Base-by-base conservation (phyloP, 495 filamentous ascomycete species). In the Neurospora sp. region DNA sequence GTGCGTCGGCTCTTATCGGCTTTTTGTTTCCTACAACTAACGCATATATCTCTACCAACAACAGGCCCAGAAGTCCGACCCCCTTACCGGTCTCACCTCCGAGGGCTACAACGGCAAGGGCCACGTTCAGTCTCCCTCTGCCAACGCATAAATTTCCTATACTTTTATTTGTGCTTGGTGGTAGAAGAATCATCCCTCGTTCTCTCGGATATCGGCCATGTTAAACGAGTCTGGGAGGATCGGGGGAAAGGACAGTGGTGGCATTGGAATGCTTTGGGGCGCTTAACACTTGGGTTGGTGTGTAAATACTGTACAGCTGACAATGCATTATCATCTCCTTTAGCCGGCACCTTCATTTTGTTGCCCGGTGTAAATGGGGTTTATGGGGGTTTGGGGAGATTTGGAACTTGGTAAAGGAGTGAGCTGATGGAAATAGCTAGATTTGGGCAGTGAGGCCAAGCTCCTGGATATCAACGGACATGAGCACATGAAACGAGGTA, bases 31-130 rank as follows among this genome's bases (percentile, higher is more conserved):
- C 5, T 37, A 37, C 35, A 7, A 65, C 40, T 53, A 16, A 53
- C 39, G 2, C 10, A 70, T 12, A 22, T 61, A 27, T 71, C 61
- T 65, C 68, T 37, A 6, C 22, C 39, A 72, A 14, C 8, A 14
- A 76, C 73, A 97, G 94, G 82, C 80, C 77, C 92, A 97, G 89
- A 92, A 90, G 74, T 89, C 91, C 76, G 94, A 99, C 83, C 94
- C 96, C 68, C 90, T 97, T 82, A 93, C 93, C 75, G 94, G 94
- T 85, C 80, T 96, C 82, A 89, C 91, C 75, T 89, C 89, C 78
- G 89, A 92, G 81, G 90, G 89, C 73, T 97, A 97, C 84, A 83
- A 83, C 73, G 94, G 94, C 82, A 87, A 89, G 82, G 93, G 94
- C 74, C 88, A 90, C 85, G 89, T 97, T 61, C 94, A 98, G 85